Evolutionary conservation across 768 basidiomycete genomes (phyloP), one percentile per base, ranked within the genome.

Genomic region (Boletellus sp.): DNA sequence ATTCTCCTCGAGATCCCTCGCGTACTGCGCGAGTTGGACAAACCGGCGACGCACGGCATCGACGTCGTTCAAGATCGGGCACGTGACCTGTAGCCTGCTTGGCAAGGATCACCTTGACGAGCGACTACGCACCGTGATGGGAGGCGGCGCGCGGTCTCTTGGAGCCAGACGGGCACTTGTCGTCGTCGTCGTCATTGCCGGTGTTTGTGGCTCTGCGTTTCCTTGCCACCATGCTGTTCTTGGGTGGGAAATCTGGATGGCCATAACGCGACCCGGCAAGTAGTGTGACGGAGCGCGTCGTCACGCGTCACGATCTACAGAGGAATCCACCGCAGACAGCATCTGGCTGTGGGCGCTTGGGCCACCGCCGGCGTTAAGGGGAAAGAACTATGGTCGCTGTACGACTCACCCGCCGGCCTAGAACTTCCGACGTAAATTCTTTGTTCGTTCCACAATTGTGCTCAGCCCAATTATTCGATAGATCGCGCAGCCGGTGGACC

Each of bases 131-230:
- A 39, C 71, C 69, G 19, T 66, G 62, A 23, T 67, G 59, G 32
- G 50, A 17, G 3, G 20, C 5, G 22, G 20, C 48, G 36, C 63
- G 68, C 22, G 65, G 17, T 53, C 65, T 72, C 36, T 74, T 74
- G 37, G 54, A 42, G 4, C 50, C 48, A 20, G 63, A 60, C 19
- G 52, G 39, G 32, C 38, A n/a, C n/a, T n/a, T 35, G 16, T 42
- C 28, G 1, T 2, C 28, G 28, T 28, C 28, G 28, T 11, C 11
- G 28, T 28, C 28, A 11, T 28, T 7, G 28, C 11, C 19, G 3
- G 67, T 55, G 48, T 70, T 65, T 19, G 61, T 24, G 22, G 44
- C 61, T 56, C 71, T 73, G 52, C 76, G 73, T 57, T 78, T 78
- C 31, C 54, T 51, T 26, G 47, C 45, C 2, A 41, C 45, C 52